Base-by-base conservation (phyloP, 129 eudicot genomes). In the Logfia minima region DNA sequence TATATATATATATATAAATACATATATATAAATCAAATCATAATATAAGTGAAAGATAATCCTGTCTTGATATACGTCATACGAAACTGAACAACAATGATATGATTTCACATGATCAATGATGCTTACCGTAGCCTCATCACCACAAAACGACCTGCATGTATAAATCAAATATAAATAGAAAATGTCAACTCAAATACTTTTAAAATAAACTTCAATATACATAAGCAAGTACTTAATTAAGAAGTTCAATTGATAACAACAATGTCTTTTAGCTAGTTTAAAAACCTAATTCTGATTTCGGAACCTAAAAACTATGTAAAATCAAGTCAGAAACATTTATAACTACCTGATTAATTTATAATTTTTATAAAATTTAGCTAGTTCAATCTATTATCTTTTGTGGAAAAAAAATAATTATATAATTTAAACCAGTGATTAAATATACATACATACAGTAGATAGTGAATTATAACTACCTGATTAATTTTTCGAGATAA, bases 401-500 rank as follows among this genome's bases (percentile, higher is more conserved):
- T 24, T 24, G 26, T 24, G 26, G 26, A 1, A 0, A 24, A 24
- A 24, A 24, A 24, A 24, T n/a, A 24, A 24, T 24, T 24, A 24
- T 24, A 24, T 10, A 17, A 16, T 53, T 16, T 2, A 53, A 17
- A 55, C n/a, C 23, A 16, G 5, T 6, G 0, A 55, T 55, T n/a
- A 55, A 1, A 52, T 51, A 51, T 51, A 10, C 1, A 16, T 10
- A 51, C 11, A 17, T 52, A 17, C 6, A 55, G 11, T 3, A 43
- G 51, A 43, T 43, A 43, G 16, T 43, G 24, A 29, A 4, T 64
- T 24, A 28, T 11, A 56, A 56, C 34, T 75, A 89, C 97, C 90
- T 83, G 70, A 92, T 78, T 26, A 86, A 80, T 71, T 89, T 84
- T 0, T 82, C 86, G 48, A 92, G 89, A 80, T 87, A 89, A 66